Evolutionary conservation across 2,329 filamentous ascomycete genomes (phyloP).

Genomic region (Fusarium verticillioides): DNA sequence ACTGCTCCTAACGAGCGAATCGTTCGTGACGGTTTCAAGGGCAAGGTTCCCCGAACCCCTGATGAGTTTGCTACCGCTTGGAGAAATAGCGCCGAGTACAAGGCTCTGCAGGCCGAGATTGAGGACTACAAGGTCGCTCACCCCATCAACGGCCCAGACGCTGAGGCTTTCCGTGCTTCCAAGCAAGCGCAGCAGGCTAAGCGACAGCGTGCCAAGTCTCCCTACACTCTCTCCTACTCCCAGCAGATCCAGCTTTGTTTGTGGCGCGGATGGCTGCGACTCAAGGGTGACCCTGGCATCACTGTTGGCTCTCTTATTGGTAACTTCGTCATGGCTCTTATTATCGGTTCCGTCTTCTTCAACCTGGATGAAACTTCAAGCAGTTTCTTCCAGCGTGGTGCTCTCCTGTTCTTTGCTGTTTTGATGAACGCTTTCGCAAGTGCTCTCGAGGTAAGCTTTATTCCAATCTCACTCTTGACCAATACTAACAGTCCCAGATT

Average conservation of each 20-base stretch:
- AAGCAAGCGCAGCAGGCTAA: slow-evolving; percentile 66
- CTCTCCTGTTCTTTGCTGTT: slow-evolving; percentile 87
- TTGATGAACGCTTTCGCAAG: slow-evolving; percentile 87
- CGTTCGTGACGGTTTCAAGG: slow-evolving; percentile 66
- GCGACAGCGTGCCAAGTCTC: slow-evolving; percentile 73
- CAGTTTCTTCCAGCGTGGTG: slow-evolving; percentile 83
- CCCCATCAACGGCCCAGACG: slow-evolving; percentile 66
- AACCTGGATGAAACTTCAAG: slow-evolving; percentile 72
- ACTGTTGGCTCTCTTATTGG: slow-evolving; percentile 75
- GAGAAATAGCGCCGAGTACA: slow-evolving; percentile 65
- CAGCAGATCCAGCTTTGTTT: slow-evolving; percentile 85
- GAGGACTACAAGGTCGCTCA: slow-evolving; percentile 65
- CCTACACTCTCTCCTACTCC: slow-evolving; percentile 81
- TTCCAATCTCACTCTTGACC: fast-evolving
- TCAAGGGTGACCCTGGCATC: slow-evolving; percentile 80
- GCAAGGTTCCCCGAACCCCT: slow-evolving; percentile 66
- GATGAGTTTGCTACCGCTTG: slow-evolving; percentile 70
- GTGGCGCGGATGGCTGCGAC: slow-evolving; percentile 80
- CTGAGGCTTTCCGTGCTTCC: slow-evolving; percentile 65
- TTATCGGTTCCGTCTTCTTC: slow-evolving; percentile 84
- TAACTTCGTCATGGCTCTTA: slow-evolving; percentile 80
- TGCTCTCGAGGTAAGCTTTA: slow-evolving; percentile 71
- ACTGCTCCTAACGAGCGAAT: slow-evolving; percentile 68
- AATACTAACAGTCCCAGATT: slow-evolving; percentile 62
- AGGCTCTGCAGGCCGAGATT: slow-evolving; percentile 64